Evolutionary conservation across 805 yeast species (phyloP), one percentile per base, ranked within the genome.

Genomic region (Naumovozyma dairenensis): DNA sequence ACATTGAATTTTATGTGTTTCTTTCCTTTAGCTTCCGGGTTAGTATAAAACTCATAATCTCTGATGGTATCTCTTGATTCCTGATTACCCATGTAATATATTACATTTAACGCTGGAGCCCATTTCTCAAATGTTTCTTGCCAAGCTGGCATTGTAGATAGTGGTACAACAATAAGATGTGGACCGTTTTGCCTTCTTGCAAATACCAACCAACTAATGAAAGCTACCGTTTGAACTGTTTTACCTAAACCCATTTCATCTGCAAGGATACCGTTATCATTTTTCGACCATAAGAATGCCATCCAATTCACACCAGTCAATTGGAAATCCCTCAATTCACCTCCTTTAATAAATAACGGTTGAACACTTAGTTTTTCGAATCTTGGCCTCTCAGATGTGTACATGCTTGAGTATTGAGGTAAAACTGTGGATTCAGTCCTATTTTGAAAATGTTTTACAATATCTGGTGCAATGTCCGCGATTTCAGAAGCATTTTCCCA

Each of bases 231-330:
- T 60, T 92, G 98, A n/a, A 92, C 96, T 6, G 98, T 92, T 54
- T 92, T 92, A 43, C 98, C 98, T 35, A 92, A 69, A 36, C 98
- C 98, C 98, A 92, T 92, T 59, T 92, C 98, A 65, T 92, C 98
- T 4, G 98, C 98, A 26, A 92, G 65, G 33, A 92, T 92, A 36
- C 98, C 97, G 58, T 92, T 92, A 62, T 92, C 96, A 59, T 89
- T 84, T 50, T 96, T 74, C 4, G 95, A 84, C 98, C 98, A 92
- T 40, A 92, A 65, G 56, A 89, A 92, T 0, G 98, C 98, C 98
- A 92, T 92, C 99, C 99, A 92, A 26, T 92, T 92, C 42, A 92
- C 71, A 36, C 99, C 99, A 0, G 98, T 92, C 57, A 92, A 70
- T 65, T 92, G 99, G 72, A 92, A 92, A 63, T 92, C 98, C 57